Base-by-base conservation (phyloP, 352 stramenopile genomes). In the Phytophthora tentaculata region DNA sequence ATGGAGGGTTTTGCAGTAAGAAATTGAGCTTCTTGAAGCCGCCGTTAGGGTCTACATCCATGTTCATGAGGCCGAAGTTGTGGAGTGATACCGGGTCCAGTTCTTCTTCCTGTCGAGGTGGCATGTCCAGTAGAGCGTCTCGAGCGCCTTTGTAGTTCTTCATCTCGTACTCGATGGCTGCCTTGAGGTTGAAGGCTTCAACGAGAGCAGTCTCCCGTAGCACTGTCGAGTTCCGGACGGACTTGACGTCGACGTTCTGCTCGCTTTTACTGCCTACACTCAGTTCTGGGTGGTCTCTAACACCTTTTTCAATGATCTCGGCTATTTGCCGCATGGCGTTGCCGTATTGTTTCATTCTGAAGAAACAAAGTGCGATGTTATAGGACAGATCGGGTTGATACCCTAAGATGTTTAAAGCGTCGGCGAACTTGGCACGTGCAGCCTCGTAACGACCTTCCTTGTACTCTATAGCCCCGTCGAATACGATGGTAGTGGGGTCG, bases 11-110 rank as follows among this genome's bases (percentile, higher is more conserved):
- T 35, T 90, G 78, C 48, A 99, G 69, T n/a, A 99, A 56, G 45
- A 97, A 98, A 57, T 97, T 98, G 50, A 99, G 81, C 69, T 99
- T 99, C 70, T 98, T 92, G 71, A 98, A 98, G 54, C 91, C 94
- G 19, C 81, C 83, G 37, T 90, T 95, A 17, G 95, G 94, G 61
- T 99, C 94, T 43, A 97, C 79, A 22, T 98, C 91, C 83, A 98
- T 97, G 73, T 98, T 94, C 77, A 99, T 94, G 26, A 99, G 84
- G 0, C 84, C 96, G 65, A 96, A 84, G 66, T 95, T 95, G 75
- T 95, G 87, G 45, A 95, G 69, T n/a, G 84, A 93, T 7, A 95
- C 95, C 0, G 95, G 86, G 67, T 99, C 97, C 10, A 99, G 77
- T 65, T 99, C 95, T 75, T 98, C 91, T 61, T 98, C 91, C 22